Evolutionary conservation across 345 rosid species (phyloP), one percentile per base, ranked within the genome.

Genomic region (Aquilaria sinensis): DNA sequence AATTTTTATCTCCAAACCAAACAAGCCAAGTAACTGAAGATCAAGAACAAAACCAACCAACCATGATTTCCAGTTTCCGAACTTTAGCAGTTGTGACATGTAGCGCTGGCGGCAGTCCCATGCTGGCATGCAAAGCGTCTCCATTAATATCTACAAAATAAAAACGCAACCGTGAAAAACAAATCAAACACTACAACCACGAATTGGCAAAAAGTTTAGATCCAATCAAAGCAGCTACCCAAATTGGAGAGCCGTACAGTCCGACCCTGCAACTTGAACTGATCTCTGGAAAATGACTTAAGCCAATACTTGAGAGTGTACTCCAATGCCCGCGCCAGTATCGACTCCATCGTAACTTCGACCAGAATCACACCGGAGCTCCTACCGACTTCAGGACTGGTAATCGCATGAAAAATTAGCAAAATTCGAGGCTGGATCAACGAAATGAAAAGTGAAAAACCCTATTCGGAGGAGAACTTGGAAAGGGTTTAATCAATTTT

Each of bases 281-380:
- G 99, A 66, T 94, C 97, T 72, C 99, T 77, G 64, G 99, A 83
- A 83, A 94, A 94, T 16, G 99, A 94, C 60, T 94, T 94, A 74
- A 94, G 97, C 99, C 97, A 94, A 82, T 94, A 90, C 91, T 90
- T 94, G 64, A 94, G 89, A 13, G 97, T 94, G 79, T 94, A 94
- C 87, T 94, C 99, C 75, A 94, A 80, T 15, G 99, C 99, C 14
- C 88, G 86, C 2, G 96, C 97, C 54, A 94, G 73, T 64, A 94
- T 85, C 69, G 97, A 85, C 96, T 94, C 99, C 99, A 94, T 94
- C 67, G 56, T 4, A 53, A 66, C 47, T 58, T 52, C 12, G 53
- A 37, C 15, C n/a, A 33, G 14, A 46, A 13, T 55, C 58, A 55
- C 29, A 37, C 51, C 13, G 52, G 23, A 53, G 32, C 53, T 72